phyloP scores from a whole-genome alignment of 306 rosid species.

The Lathyrus oleraceus region DNA sequence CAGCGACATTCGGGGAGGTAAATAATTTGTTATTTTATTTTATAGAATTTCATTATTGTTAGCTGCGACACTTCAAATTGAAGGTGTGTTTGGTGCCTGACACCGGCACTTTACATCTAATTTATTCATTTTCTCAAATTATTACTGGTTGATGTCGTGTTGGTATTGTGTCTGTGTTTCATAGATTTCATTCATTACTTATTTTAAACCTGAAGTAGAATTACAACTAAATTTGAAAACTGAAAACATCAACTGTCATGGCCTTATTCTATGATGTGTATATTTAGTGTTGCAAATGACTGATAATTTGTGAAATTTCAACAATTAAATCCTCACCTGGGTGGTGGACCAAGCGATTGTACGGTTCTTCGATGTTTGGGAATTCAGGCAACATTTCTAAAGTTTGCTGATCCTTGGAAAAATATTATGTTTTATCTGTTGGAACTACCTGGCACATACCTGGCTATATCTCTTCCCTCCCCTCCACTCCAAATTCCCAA shows the following conservation, averaged over 20 bases:
- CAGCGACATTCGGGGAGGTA: conserved; percentile 90
- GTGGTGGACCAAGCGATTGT: conserved; percentile 1
- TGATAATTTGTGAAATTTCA: background rate
- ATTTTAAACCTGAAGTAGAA: background rate
- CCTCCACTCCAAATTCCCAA: background rate
- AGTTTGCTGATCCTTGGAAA: background rate
- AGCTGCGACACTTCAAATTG: background rate
- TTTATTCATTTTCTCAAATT: background rate
- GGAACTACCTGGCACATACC: conserved; percentile 1
- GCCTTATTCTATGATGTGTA: conserved; percentile 1
- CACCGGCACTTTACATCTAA: background rate
- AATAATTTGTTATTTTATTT: background rate
- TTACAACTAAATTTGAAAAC: background rate
- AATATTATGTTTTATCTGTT: conserved; percentile 16
- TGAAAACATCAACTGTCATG: conserved; percentile 12
- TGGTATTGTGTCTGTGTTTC: background rate
- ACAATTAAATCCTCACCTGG: background rate
- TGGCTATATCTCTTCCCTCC: background rate
- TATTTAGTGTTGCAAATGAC: conserved; percentile 10
- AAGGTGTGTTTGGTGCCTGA: background rate
- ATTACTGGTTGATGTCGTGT: background rate
- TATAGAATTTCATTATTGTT: background rate
- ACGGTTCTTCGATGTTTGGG: conserved; percentile 15
- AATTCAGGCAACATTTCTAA: background rate
- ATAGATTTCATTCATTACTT: background rate